These are phyloP conservation scores for Botrytis aclada DNA, from an alignment of 2,329 filamentous ascomycete genomes.

Conservation along the genomic window DNA sequence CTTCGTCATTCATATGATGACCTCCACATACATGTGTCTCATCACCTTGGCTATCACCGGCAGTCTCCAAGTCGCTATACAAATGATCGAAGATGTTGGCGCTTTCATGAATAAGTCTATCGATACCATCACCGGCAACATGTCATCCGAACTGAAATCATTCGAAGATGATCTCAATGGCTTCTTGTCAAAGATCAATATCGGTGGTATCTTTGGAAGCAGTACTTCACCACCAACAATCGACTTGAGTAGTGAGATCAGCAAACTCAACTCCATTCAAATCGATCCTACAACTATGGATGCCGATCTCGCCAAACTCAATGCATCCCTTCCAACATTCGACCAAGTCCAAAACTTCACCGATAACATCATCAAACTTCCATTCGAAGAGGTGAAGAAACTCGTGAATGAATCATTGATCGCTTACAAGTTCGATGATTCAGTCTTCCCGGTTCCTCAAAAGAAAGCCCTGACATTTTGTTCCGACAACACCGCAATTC, in stretches of 20 bases:
- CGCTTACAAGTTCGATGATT: slow-evolving; percentile 73
- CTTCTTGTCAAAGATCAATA: slow-evolving; percentile 54
- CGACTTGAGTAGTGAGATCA: slow-evolving; percentile 63
- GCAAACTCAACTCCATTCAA: slow-evolving; percentile 65
- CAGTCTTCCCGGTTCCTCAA: slow-evolving; percentile 75
- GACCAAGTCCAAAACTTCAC: slow-evolving; percentile 80
- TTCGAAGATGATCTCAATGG: slow-evolving; percentile 56
- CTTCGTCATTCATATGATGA: slow-evolving; percentile 90
- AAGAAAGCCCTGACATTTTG: slow-evolving; percentile 86
- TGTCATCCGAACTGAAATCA: slow-evolving; percentile 48
- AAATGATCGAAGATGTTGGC: slow-evolving; percentile 58
- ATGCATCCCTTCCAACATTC: slow-evolving; percentile 78
- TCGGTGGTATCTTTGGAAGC: slow-evolving; percentile 44
- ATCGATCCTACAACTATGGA: slow-evolving; percentile 66
- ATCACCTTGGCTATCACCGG: slow-evolving; percentile 80
- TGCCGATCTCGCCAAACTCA: slow-evolving; percentile 66
- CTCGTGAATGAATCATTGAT: slow-evolving; percentile 69
- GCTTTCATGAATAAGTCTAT: slow-evolving; percentile 58
- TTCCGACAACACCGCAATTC: slow-evolving; percentile 77
- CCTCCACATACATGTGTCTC: slow-evolving; percentile 85
- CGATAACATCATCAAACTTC: slow-evolving; percentile 67
- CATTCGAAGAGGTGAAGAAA: slow-evolving; percentile 76
- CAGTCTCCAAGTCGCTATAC: slow-evolving; percentile 67
- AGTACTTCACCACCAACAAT: slow-evolving; percentile 48
- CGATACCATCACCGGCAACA: slow-evolving; percentile 44